These are phyloP conservation scores for Steccherinum ochraceum DNA, from an alignment of 768 basidiomycete species.

Conservation along the genomic window DNA sequence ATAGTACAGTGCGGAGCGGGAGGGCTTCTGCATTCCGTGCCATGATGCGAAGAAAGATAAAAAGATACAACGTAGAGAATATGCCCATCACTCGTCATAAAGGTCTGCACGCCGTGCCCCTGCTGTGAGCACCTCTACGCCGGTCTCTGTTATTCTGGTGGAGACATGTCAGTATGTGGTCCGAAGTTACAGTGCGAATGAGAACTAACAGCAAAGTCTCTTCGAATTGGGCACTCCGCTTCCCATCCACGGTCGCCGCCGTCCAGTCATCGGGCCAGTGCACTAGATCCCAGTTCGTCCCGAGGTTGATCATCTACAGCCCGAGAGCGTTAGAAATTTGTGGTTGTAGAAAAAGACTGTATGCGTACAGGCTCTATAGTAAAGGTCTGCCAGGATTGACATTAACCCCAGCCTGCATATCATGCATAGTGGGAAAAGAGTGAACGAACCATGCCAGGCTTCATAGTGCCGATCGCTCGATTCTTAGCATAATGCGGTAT, in stretches of 20 bases:
- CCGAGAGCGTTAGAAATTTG: too few species aligned
- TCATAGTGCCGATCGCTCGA: slow-evolving; percentile 91
- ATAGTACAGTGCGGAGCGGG: too few species aligned
- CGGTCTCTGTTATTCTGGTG: slow-evolving; percentile 81
- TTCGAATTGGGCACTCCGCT: slow-evolving; percentile 92
- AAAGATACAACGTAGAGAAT: too few species aligned
- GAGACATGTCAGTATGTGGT: slow-evolving; percentile 1
- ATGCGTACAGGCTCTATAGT: slow-evolving; percentile 77
- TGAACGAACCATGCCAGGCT: slow-evolving; percentile 76
- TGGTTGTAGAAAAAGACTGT: too few species aligned
- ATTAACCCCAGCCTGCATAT: too few species aligned
- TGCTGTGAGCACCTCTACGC: slow-evolving; percentile 82
- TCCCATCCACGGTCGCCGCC: slow-evolving; percentile 87
- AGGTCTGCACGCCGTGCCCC: slow-evolving; percentile 29
- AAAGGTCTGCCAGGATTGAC: too few species aligned
- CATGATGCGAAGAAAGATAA: too few species aligned
- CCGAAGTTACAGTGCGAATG: slow-evolving; percentile 2
- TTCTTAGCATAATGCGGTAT: slow-evolving; percentile 96
- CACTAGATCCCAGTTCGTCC: slow-evolving; percentile 64
- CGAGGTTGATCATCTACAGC: slow-evolving; percentile 98
- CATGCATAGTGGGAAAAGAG: too few species aligned
- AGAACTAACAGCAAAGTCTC: slow-evolving; percentile 84
- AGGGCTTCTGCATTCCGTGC: too few species aligned
- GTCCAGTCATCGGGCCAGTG: slow-evolving; percentile 98
- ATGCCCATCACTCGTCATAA: too few species aligned